Evolutionary conservation across 768 basidiomycete genomes (phyloP).

Genomic region (Pulveroboletus sp.): DNA sequence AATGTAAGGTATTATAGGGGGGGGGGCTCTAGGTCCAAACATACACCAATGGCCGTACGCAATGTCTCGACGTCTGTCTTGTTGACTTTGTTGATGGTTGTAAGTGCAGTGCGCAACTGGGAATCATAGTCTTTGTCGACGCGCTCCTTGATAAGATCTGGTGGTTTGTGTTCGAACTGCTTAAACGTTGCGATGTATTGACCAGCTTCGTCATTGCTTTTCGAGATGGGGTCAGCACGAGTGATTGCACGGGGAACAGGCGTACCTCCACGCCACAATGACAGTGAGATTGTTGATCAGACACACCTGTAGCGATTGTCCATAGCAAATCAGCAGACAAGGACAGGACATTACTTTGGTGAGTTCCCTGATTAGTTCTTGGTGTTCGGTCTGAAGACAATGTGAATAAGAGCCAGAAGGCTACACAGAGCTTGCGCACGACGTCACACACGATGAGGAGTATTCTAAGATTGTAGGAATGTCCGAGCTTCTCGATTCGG

Average conservation of each 20-base stretch:
- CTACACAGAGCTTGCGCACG: slow-evolving; percentile 44
- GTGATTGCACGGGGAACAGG: slow-evolving; percentile 18
- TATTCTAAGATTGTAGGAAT: slow-evolving; percentile 77
- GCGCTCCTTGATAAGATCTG: slow-evolving; percentile 91
- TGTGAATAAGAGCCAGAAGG: neutral
- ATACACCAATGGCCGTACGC: slow-evolving; percentile 84
- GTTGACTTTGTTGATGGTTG: slow-evolving; percentile 89
- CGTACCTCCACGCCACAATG: slow-evolving; percentile 86
- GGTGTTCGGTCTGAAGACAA: slow-evolving; percentile 73
- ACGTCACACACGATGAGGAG: slow-evolving; percentile 89
- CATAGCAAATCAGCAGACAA: slow-evolving; percentile 1
- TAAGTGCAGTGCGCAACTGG: slow-evolving; percentile 75
- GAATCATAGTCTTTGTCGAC: slow-evolving; percentile 85
- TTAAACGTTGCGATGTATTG: slow-evolving; percentile 90
- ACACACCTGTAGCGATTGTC: slow-evolving; percentile 49
- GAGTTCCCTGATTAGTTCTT: slow-evolving; percentile 86
- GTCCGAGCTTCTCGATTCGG: slow-evolving; percentile 82
- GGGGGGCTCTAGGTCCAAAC: slow-evolving; percentile 23
- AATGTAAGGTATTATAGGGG: neutral
- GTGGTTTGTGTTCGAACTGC: slow-evolving; percentile 89
- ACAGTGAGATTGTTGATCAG: slow-evolving; percentile 91
- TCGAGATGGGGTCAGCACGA: neutral
- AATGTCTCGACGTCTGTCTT: slow-evolving; percentile 96
- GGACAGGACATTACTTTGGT: slow-evolving; percentile 57
- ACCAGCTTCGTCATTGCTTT: slow-evolving; percentile 85